A percentile compares a stretch with the other conserved stretches of the same genome.
Evolutionary conservation across 2,329 filamentous ascomycete genomes (phyloP).

Genomic region (Xenosphaeropsis pyriputrescens): DNA sequence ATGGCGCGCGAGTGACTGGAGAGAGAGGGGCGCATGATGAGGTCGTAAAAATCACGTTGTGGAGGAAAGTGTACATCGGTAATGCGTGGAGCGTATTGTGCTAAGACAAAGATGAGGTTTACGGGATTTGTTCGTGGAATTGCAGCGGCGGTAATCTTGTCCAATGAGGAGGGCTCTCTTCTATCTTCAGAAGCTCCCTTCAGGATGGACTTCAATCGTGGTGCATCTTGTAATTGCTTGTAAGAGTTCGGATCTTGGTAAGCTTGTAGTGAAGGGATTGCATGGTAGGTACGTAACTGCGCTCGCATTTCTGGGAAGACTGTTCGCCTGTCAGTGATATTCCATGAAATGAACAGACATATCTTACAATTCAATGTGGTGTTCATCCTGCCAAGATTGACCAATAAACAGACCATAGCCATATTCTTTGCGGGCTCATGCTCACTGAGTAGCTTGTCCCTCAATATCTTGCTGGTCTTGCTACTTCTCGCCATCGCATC

Average conservation of each 20-base stretch:
- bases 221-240: conserved; percentile 95
- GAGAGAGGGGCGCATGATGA: conserved; percentile 80
- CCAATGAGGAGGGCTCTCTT: conserved; percentile 63
- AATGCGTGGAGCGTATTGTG: conserved; percentile 77
- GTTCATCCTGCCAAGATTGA: conserved; percentile 98
- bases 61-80: conserved; percentile 85
- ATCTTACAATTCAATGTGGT: conserved; percentile 87
- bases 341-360: conserved; percentile 1
- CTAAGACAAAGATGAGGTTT: conserved; percentile 91
- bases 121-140: conserved; percentile 87
- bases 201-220: conserved; percentile 87
- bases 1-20: conserved; percentile 71
- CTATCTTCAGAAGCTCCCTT: conserved; percentile 92
- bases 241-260: conserved; percentile 92
- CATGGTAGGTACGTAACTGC: conserved; percentile 92
- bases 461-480: conserved; percentile 96
- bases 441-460: conserved; percentile 90
- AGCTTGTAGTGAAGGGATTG: conserved; percentile 89
- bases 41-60: conserved; percentile 82
- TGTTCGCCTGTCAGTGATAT: conserved; percentile 23
- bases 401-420: conserved; percentile 97
- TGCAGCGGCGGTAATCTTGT: conserved; percentile 57
- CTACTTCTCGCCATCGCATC: conserved; percentile 97
- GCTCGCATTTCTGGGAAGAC: conserved; percentile 99
- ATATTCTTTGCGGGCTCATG: conserved; percentile 88